These are phyloP conservation scores for Mallotus repandus DNA, from an alignment of 441 rosid species.

Conservation along the genomic window DNA sequence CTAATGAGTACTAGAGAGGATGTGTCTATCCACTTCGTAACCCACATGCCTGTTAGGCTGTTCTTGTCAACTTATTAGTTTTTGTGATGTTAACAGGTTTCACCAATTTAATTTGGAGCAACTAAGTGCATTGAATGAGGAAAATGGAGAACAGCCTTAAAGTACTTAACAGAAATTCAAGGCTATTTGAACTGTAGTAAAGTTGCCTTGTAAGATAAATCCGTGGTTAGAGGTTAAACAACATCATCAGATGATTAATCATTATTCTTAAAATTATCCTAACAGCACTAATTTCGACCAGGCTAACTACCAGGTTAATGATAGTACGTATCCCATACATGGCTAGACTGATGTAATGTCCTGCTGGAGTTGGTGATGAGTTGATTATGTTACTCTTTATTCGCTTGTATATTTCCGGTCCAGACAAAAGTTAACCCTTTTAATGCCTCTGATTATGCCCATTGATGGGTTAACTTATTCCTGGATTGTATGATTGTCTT, in stretches of 20 bases:
- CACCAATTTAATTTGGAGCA: not conserved
- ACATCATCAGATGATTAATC: not conserved
- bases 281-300: not conserved
- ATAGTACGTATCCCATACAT: not conserved
- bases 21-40: not conserved
- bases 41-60: not conserved
- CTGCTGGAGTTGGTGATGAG: not conserved
- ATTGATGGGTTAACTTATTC: not conserved
- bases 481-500: not conserved
- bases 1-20: no score
- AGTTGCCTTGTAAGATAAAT: no score
- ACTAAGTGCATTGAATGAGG: no score
- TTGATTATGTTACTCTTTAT: not conserved
- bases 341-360: not conserved
- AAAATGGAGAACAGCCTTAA: no score
- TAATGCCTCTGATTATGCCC: not conserved
- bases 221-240: no score
- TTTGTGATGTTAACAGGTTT: not conserved
- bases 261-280: not conserved
- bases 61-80: slow-evolving; percentile 1
- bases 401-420: not conserved
- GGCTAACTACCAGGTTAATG: not conserved
- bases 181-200: no score
- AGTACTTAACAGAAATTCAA: not conserved
- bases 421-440: not conserved